Percentiles rank a stretch among this genome's conserved stretches.
phyloP scores from a whole-genome alignment of 257 asterid genomes.

The Fraxinus cuspidata region DNA sequence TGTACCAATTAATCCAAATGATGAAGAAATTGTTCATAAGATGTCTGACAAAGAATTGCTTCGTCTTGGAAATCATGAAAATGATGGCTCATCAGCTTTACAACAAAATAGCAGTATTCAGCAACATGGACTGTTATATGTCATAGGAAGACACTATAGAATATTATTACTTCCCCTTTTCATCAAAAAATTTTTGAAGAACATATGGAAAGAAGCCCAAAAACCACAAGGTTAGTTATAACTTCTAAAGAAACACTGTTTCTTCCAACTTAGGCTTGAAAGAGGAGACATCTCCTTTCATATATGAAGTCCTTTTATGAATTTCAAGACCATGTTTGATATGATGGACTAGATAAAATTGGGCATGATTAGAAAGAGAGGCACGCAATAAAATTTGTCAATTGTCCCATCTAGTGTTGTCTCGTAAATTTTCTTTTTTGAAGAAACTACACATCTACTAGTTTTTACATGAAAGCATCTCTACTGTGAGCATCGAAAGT shows the following conservation, averaged over 20 bases:
- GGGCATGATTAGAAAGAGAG: background rate
- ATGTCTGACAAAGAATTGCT: background rate
- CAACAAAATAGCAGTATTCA: background rate
- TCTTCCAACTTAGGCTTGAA: background rate
- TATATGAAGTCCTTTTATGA: background rate
- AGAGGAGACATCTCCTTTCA: background rate
- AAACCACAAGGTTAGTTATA: background rate
- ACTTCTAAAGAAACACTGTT: background rate
- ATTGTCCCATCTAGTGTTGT: background rate
- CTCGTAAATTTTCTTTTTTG: background rate
- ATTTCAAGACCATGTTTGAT: background rate
- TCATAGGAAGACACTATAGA: background rate
- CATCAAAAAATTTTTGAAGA: background rate
- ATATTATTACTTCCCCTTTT: background rate
- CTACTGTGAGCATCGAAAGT: background rate
- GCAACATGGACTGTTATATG: background rate
- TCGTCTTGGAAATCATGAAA: background rate
- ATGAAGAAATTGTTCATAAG: background rate
- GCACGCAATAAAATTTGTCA: background rate
- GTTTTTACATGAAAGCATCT: background rate
- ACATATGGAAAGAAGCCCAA: background rate
- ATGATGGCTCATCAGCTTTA: background rate
- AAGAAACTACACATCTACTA: background rate
- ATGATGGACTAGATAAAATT: background rate
- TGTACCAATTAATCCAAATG: background rate